Evolutionary conservation across 345 rosid genomes (phyloP).

Genomic region (thale cress (Arabidopsis thaliana)): TAIR10.1 NC_003070.9:25606001-25606500

Average conservation of each 20-base stretch:
- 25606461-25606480: too few relatives aligned
- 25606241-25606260: constrained; percentile 34
- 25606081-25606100: not conserved
- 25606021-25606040: constrained; percentile 7
- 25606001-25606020: constrained; percentile 24
- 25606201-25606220: constrained; percentile 31
- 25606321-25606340: not conserved
- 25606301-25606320: not conserved
- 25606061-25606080: not conserved
- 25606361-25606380: not conserved
- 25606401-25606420: too few relatives aligned
- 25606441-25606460: too few relatives aligned
- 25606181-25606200: constrained; percentile 9
- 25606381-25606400: not conserved
- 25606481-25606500: too few relatives aligned
- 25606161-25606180: constrained; percentile 23
- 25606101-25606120: not conserved
- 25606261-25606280: constrained; percentile 7
- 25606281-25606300: not conserved
- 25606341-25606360: not conserved
- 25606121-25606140: not conserved
- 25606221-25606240: constrained; percentile 27
- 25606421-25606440: too few relatives aligned
- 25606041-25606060: not conserved
- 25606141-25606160: not conserved